phyloP scores from a whole-genome alignment of 805 yeast genomes.

The Teunomyces kruisii region DNA sequence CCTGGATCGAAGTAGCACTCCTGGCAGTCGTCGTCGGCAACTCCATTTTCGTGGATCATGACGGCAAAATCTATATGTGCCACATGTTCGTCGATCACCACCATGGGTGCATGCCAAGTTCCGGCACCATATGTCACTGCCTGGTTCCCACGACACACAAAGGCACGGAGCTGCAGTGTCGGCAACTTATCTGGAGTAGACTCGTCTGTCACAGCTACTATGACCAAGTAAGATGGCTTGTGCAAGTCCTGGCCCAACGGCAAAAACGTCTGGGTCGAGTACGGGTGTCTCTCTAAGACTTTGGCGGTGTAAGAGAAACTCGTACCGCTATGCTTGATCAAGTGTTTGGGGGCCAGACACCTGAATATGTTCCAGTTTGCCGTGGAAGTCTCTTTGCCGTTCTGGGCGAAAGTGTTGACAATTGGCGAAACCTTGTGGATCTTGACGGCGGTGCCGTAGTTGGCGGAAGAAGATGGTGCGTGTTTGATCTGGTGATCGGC shows the following conservation, averaged over 20 bases:
- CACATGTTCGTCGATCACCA: conserved; percentile 63
- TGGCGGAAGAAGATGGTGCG: conserved; percentile 53
- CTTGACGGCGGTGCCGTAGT: conserved; percentile 92
- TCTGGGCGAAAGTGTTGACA: conserved; percentile 46
- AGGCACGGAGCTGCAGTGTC: conserved; percentile 64
- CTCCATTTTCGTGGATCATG: conserved; percentile 81
- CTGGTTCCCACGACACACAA: conserved; percentile 76
- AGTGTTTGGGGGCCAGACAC: conserved; percentile 72
- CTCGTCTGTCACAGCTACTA: conserved; percentile 63
- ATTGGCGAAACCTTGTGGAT: conserved; percentile 71
- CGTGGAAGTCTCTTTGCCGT: conserved; percentile 48
- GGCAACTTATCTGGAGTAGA: conserved; percentile 49
- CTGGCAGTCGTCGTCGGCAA: conserved; percentile 75
- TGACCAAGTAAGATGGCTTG: conserved; percentile 66
- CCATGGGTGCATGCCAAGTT: conserved; percentile 97
- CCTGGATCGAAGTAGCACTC: conserved; percentile 74
- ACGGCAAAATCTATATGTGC: conserved; percentile 74
- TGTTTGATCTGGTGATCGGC: conserved; percentile 67
- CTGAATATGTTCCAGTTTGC: conserved; percentile 84
- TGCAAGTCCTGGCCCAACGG: conserved; percentile 72
- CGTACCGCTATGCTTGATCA: conserved; percentile 31
- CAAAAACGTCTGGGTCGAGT: conserved; percentile 82
- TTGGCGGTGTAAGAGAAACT: conserved; percentile 46
- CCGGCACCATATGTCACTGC: conserved; percentile 86
- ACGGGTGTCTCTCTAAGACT: conserved; percentile 90